A percentile compares a stretch with the other conserved stretches of the same genome.
These are phyloP conservation scores for Nannochloris sp. DNA, from an alignment of 139 green algal species.

Conservation along the genomic window DNA sequence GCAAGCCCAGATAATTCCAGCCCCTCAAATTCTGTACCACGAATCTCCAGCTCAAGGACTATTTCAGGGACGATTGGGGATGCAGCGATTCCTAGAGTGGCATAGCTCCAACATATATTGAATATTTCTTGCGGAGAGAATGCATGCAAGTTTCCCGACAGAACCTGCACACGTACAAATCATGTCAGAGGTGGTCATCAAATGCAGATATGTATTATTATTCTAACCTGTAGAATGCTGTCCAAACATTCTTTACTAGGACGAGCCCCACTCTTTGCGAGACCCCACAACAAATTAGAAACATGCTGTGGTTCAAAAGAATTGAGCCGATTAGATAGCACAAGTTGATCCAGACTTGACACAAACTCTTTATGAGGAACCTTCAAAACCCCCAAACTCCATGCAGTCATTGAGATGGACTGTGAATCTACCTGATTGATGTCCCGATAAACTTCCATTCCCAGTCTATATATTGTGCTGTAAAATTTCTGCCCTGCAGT, in stretches of 20 bases:
- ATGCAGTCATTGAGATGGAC: constrained; percentile 19
- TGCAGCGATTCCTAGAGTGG: neutral
- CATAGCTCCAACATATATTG: constrained; percentile 2
- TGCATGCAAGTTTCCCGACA: neutral
- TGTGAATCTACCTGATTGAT: constrained; percentile 15
- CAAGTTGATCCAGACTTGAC: neutral
- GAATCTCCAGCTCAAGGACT: neutral
- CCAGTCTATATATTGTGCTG: constrained; percentile 11
- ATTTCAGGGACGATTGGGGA: neutral
- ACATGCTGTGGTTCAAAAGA: constrained; percentile 19
- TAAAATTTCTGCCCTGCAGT: constrained; percentile 1
- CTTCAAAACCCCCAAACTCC: constrained; percentile 18
- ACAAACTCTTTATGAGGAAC: constrained; percentile 10
- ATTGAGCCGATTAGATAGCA: constrained; percentile 8
- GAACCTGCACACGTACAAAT: neutral
- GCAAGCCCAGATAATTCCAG: constrained; percentile 17
- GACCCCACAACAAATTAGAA: constrained; percentile 26
- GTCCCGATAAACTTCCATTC: neutral
- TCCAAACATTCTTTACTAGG: constrained; percentile 12
- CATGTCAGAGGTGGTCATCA: neutral
- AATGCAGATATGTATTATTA: neutral
- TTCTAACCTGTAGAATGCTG: neutral
- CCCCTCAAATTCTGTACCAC: neutral
- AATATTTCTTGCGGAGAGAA: constrained; percentile 7
- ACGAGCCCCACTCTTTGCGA: constrained; percentile 9